phyloP scores from a whole-genome alignment of 208 protist species.

The Wallacemonas sp. region DNA sequence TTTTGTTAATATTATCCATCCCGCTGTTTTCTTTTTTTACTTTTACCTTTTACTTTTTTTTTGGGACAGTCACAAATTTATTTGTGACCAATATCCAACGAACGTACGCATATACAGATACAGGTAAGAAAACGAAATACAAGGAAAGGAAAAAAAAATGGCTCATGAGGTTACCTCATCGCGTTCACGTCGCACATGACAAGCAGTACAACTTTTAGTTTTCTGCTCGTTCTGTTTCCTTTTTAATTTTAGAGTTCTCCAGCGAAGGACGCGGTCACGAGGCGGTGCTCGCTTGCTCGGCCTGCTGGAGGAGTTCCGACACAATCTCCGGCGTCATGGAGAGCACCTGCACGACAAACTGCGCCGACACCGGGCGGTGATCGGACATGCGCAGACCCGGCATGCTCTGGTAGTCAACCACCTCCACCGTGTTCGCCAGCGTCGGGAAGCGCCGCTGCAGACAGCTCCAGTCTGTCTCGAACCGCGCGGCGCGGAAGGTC shows the following conservation, averaged over 20 bases:
- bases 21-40: not conserved
- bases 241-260: no score
- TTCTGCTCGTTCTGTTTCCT: no score
- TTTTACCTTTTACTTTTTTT: not conserved
- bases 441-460: slow-evolving; percentile 37
- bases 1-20: not conserved
- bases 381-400: slow-evolving; percentile 58
- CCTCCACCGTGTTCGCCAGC: slow-evolving; percentile 50
- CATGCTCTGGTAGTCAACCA: slow-evolving; percentile 53
- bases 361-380: slow-evolving; percentile 69
- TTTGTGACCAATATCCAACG: no score
- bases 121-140: no score
- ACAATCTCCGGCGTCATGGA: slow-evolving; percentile 42
- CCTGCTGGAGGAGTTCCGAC: slow-evolving; percentile 25
- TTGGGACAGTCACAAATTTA: no score
- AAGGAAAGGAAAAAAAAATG: no score
- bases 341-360: slow-evolving; percentile 68
- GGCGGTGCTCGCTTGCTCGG: not conserved
- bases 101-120: no score
- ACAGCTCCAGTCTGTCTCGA: slow-evolving; percentile 19
- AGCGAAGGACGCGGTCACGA: no score
- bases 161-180: no score
- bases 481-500: slow-evolving; percentile 36
- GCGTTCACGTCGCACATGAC: no score
- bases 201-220: no score